A percentile compares a stretch with the other conserved stretches of the same genome.
phyloP scores from a whole-genome alignment of 768 basidiomycete genomes.

The Trametes elegans region DNA sequence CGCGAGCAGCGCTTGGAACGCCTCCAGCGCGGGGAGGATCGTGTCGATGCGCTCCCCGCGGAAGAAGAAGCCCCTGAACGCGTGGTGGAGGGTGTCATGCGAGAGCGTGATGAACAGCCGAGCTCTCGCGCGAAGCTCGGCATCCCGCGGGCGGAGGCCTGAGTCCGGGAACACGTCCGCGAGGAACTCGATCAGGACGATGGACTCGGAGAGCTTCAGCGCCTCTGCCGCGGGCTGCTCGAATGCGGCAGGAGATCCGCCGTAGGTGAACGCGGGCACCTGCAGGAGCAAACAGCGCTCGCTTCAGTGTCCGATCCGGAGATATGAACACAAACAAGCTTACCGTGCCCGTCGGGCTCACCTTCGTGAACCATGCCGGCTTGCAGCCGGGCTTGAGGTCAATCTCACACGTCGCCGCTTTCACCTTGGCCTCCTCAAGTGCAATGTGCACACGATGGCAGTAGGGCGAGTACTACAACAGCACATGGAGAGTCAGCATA shows the following conservation, averaged over 20 bases:
- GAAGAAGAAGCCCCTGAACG: slow-evolving; percentile 38
- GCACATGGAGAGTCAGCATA: not conserved
- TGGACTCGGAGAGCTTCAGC: slow-evolving; percentile 60
- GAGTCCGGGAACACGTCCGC: slow-evolving; percentile 54
- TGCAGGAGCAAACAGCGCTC: slow-evolving; percentile 16
- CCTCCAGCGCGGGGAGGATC: slow-evolving; percentile 43
- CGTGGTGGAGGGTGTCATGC: slow-evolving; percentile 44
- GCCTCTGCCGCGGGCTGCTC: slow-evolving; percentile 59
- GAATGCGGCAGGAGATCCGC: slow-evolving; percentile 55
- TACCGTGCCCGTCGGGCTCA: slow-evolving; percentile 67
- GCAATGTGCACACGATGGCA: slow-evolving; percentile 54
- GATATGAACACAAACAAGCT: not conserved
- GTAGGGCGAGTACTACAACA: not conserved
- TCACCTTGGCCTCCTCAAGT: slow-evolving; percentile 52
- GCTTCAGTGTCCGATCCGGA: not conserved
- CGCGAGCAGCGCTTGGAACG: slow-evolving; percentile 51
- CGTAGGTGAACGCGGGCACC: slow-evolving; percentile 62
- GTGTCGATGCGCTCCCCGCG: slow-evolving; percentile 40
- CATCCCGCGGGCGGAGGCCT: slow-evolving; percentile 50
- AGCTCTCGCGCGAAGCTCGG: slow-evolving; percentile 52
- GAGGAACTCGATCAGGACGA: slow-evolving; percentile 63
- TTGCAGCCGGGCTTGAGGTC: slow-evolving; percentile 53
- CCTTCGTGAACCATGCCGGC: slow-evolving; percentile 64
- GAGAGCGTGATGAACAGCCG: slow-evolving; percentile 58
- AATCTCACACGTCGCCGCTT: slow-evolving; percentile 53